Base-by-base conservation (phyloP, 1,139 yeast genomes). In the Meyerozyma smithsonii region DNA sequence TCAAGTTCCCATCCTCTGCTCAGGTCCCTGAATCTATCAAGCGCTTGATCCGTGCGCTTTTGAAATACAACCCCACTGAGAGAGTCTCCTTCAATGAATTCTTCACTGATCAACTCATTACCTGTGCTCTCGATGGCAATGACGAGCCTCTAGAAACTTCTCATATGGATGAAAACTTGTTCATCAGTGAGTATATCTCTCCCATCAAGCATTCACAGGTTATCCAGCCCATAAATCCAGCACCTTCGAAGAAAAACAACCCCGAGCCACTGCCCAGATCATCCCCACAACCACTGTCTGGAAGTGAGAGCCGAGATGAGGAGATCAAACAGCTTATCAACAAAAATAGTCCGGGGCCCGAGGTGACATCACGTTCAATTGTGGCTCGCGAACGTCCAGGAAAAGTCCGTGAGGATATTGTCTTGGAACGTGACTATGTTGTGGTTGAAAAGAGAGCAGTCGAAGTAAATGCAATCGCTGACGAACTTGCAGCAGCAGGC, bases 401-500 rank as follows among this genome's bases (percentile, higher is more conserved):
- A 4, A 14, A 37, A 14, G 26, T 19, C 30, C 25, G 24, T 8
- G 40, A 32, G 10, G 82, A 77, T 37, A 56, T 74, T 12, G 64
- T 72, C 28, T 64, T 81, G 41, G 95, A 85, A 50, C 80, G 79
- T 47, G 97, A 89, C 53, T 92, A 92, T 52, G 97, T 92, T 35
- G 95, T 92, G 30, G 92, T 92, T 19, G 97, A 92, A 58, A 90
- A 89, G 59, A 75, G 95, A 39, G 88, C 94, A 0, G 97, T 92
- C 4, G 97, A 92, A 59, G 95, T 92, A 8, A 92, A 92, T 63
- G 94, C 96, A 1, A 69, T 92, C 42, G 97, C 97, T 8, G 97
- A 92, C 60, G 95, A 89, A 56, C 67, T 90, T 41, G 92, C 86
- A 2, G 74, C 74, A 46, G 81, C 84, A 2, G 85, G 86, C 1